phyloP scores from a whole-genome alignment of 2,329 filamentous ascomycete genomes.

The Cercospora beticola region DNA sequence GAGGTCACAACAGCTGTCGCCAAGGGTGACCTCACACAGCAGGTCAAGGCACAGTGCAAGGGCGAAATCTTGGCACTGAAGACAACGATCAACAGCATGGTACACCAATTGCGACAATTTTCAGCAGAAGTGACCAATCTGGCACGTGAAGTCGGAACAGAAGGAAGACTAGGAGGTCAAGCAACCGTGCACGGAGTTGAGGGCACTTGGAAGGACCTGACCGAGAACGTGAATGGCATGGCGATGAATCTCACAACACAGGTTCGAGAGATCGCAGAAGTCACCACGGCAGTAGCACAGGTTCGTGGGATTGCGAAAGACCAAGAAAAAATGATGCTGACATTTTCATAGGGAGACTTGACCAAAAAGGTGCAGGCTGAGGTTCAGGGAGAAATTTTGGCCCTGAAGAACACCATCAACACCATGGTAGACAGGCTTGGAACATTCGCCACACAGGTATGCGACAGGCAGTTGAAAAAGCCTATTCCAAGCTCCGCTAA shows the following conservation, averaged over 20 bases:
- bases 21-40: slow-evolving; percentile 52
- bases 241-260: slow-evolving; percentile 53
- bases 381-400: slow-evolving; percentile 53
- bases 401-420: slow-evolving; percentile 81
- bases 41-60: slow-evolving; percentile 54
- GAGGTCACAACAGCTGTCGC: slow-evolving; percentile 55
- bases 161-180: slow-evolving; percentile 53
- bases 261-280: slow-evolving; percentile 55
- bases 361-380: slow-evolving; percentile 55
- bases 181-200: slow-evolving; percentile 55
- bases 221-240: slow-evolving; percentile 57
- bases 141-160: slow-evolving; percentile 54
- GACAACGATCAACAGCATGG: slow-evolving; percentile 55
- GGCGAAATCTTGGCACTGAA: slow-evolving; percentile 55
- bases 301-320: neutral
- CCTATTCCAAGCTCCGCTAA: neutral
- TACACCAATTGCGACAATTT: slow-evolving; percentile 54
- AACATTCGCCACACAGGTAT: slow-evolving; percentile 57
- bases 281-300: slow-evolving; percentile 53
- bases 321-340: neutral
- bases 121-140: slow-evolving; percentile 56
- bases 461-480: neutral
- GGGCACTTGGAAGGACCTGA: slow-evolving; percentile 55
- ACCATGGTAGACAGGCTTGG: slow-evolving; percentile 66
- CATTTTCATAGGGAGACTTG: slow-evolving; percentile 42